Conservation (phyloP, 2,329 filamentous ascomycete species). For the Fusarium secorum region DNA sequence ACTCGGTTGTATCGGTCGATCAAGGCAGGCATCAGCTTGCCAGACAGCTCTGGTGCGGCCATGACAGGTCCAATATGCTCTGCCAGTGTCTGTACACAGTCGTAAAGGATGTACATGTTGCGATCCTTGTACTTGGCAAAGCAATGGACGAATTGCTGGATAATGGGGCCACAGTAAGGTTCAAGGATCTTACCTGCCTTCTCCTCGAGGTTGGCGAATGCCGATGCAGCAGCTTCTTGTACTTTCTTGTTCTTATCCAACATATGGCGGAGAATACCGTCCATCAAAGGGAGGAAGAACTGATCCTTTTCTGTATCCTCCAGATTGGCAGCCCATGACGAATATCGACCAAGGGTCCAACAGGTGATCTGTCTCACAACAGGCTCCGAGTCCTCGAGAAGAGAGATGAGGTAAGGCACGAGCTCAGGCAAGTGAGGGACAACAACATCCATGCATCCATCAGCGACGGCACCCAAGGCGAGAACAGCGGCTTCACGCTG, state of each 20-base stretch:
- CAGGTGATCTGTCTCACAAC: conserved; percentile 97
- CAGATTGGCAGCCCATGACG: conserved; percentile 86
- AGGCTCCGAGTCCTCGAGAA: conserved; percentile 84
- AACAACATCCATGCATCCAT: conserved; percentile 91
- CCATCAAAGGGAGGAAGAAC: conserved; percentile 97
- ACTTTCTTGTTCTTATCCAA: conserved; percentile 97
- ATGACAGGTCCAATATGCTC: conserved; percentile 87
- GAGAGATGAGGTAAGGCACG: conserved; percentile 86
- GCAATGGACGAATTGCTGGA: conserved; percentile 90
- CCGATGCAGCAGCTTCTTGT: conserved; percentile 93
- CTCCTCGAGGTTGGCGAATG: conserved; percentile 95
- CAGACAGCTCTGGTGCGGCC: conserved; percentile 80
- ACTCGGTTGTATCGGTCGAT: conserved; percentile 89
- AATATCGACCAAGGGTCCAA: conserved; percentile 95
- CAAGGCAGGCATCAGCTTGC: conserved; percentile 89
- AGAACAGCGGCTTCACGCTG: conserved; percentile 93
- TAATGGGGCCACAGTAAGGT: conserved; percentile 88
- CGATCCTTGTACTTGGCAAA: conserved; percentile 97
- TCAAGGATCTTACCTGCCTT: conserved; percentile 83
- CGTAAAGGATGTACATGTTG: conserved; percentile 99
- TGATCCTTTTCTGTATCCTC: conserved; percentile 72
- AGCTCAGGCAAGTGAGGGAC: conserved; percentile 90
- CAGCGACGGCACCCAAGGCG: conserved; percentile 91
- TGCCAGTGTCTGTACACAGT: conserved; percentile 95
- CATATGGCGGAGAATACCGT: conserved; percentile 93